phyloP scores from a whole-genome alignment of 2,329 filamentous ascomycete species.

The Botryosphaeria dothidea region DNA sequence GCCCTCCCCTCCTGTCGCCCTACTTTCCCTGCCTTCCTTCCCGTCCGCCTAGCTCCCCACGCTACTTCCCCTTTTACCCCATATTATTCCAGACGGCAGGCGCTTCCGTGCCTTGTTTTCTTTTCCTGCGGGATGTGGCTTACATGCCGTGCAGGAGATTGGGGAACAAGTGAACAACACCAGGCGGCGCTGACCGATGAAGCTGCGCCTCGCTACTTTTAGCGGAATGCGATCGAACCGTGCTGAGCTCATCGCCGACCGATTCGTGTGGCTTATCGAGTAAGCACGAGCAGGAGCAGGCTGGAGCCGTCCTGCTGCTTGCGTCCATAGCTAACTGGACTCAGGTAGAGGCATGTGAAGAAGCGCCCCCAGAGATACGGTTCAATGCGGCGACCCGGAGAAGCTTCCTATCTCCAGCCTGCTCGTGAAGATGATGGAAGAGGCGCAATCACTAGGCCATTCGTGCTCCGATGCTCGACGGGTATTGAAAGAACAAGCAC shows the following conservation, averaged over 20 bases:
- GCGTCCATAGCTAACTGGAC: not conserved
- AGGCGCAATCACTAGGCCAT: not conserved
- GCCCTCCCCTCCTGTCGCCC: not conserved
- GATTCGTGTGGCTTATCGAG: not conserved
- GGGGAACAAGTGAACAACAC: not conserved
- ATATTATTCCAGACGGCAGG: not conserved
- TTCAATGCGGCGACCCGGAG: not conserved
- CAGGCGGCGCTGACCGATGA: not conserved
- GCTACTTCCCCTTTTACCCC: not conserved
- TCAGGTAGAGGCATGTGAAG: not conserved
- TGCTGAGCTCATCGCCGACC: conserved; percentile 4
- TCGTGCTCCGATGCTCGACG: not conserved
- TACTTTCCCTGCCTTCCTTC: not conserved
- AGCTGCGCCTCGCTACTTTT: not conserved
- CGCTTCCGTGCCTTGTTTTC: not conserved
- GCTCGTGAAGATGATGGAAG: not conserved
- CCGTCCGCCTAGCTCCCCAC: not conserved
- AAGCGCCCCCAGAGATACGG: not conserved
- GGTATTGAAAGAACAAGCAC: not conserved
- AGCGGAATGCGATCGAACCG: not conserved
- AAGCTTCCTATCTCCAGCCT: not conserved
- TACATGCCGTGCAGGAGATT: not conserved
- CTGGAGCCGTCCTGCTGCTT: not conserved
- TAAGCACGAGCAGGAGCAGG: not conserved
- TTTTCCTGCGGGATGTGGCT: not conserved